These are phyloP conservation scores for Larix sibirica DNA, from an alignment of 83 land plant species.

Conservation along the genomic window DNA sequence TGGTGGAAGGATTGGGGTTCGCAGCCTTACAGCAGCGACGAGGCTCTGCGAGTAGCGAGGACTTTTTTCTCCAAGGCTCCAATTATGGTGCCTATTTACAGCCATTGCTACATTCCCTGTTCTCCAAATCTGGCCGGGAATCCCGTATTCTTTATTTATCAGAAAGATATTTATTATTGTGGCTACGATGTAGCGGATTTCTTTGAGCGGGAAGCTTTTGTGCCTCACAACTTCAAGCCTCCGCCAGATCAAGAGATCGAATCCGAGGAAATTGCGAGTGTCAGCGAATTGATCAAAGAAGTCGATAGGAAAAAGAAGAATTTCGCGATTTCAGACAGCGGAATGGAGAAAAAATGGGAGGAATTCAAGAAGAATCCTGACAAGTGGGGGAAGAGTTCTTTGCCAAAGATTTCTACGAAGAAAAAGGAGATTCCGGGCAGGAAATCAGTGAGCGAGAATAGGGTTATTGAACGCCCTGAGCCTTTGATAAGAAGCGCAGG, in stretches of 20 bases:
- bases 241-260: conserved; percentile 9
- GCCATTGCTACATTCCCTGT: conserved; percentile 56
- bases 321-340: not conserved
- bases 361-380: conserved; percentile 15
- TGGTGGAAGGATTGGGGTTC: conserved; percentile 60
- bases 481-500: conserved; percentile 21
- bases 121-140: conserved; percentile 45
- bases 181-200: conserved; percentile 56
- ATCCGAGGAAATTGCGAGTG: not conserved
- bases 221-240: conserved; percentile 24
- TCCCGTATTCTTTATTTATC: conserved; percentile 53
- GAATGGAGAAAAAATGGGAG: not conserved
- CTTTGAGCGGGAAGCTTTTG: conserved; percentile 45
- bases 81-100: conserved; percentile 44
- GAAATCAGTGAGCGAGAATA: conserved; percentile 16
- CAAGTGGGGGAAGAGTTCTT: not conserved
- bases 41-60: conserved; percentile 32
- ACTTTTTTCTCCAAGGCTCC: conserved; percentile 29
- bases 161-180: conserved; percentile 33
- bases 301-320: not conserved
- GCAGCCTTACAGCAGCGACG: conserved; percentile 23
- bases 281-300: not conserved
- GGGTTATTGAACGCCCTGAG: conserved; percentile 13
- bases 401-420: not conserved
- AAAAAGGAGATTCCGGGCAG: conserved; percentile 5